These are phyloP conservation scores for Ilex aquifolium DNA, from an alignment of 257 asterid species.

Conservation along the genomic window DNA sequence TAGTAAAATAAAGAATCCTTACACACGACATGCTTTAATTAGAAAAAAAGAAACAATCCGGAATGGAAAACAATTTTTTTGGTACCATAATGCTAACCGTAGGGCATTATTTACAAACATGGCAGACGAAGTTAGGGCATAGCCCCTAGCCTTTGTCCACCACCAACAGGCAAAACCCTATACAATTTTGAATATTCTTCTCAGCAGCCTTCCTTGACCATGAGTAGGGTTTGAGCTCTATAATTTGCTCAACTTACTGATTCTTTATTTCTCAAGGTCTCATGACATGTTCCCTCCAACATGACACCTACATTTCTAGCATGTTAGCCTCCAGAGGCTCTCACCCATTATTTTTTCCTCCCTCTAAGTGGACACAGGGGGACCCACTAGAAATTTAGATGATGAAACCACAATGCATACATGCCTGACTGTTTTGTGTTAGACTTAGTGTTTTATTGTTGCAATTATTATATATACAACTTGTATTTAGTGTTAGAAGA, in stretches of 20 bases:
- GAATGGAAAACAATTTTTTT: too few relatives aligned
- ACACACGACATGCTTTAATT: too few relatives aligned
- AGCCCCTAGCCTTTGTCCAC: slow-evolving; percentile 28
- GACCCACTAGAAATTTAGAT: slow-evolving; percentile 20
- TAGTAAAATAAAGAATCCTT: too few relatives aligned
- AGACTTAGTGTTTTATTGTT: too few relatives aligned
- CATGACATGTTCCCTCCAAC: slow-evolving; percentile 41
- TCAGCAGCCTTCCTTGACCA: neutral
- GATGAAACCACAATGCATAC: neutral
- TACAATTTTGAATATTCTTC: slow-evolving; percentile 15
- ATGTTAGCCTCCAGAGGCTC: slow-evolving; percentile 18
- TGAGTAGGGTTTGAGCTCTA: slow-evolving; percentile 14
- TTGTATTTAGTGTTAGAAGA: too few relatives aligned
- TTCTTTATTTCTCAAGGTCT: slow-evolving; percentile 30
- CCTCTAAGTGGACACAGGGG: slow-evolving; percentile 5
- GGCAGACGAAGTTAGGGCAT: neutral
- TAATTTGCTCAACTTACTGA: slow-evolving; percentile 19
- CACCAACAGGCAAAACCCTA: slow-evolving; percentile 17
- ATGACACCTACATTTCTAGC: slow-evolving; percentile 11
- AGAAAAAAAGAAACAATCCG: too few relatives aligned
- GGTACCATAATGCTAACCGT: too few relatives aligned
- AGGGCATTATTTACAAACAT: too few relatives aligned
- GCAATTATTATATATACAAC: neutral
- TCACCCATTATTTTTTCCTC: slow-evolving; percentile 13
- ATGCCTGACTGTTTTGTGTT: neutral